Base-by-base conservation (phyloP, 352 stramenopile genomes). In the Pythium myriotylum region DNA sequence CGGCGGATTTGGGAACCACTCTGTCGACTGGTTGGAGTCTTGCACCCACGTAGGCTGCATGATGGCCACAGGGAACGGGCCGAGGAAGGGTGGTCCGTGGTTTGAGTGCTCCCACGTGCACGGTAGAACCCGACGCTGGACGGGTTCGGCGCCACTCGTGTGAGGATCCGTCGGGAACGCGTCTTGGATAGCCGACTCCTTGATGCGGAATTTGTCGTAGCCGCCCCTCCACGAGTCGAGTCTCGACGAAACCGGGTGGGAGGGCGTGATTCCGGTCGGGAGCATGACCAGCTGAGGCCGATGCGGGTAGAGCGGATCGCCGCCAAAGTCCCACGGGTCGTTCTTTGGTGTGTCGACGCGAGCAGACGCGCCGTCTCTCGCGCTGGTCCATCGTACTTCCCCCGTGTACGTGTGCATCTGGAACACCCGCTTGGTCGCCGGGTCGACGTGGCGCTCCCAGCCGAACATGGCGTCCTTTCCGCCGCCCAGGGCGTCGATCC, bases 341-440 rank as follows among this genome's bases (percentile, higher is more conserved):
- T 35, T 14, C n/a, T 17, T n/a, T n/a, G n/a, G 39, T 43, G 39
- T 43, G 39, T 6, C 39, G n/a, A 19, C 13, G 39, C 39, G 39
- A 17, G 39, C 3, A 43, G 39, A 43, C 13, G 39, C 20, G 4
- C 13, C 16, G 1, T 27, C 17, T 26, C 19, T 3, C 12, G 41
- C 14, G 8, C 4, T 27, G 17, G 39, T 12, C 80, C 80, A 91
- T n/a, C 76, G 75, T 59, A 90, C 79, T 77, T 92, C 83, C 0
- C 83, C 83, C 22, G 83, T 92, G 62, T 88, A 81, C 53, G 62
- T 83, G 55, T 92, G 83, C 47, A 89, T 43, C 27, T 81, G 86
- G 62, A 77, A 92, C 23, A 73, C 52, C 27, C 83, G 54, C 22
- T 86, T 84, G 43, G 55, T 76, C 46, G 66, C 68, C 45, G 51